Evolutionary conservation across 1,284 basidiomycete species (phyloP), one percentile per base, ranked within the genome.

Genomic region (Hemileia vastatrix): DNA sequence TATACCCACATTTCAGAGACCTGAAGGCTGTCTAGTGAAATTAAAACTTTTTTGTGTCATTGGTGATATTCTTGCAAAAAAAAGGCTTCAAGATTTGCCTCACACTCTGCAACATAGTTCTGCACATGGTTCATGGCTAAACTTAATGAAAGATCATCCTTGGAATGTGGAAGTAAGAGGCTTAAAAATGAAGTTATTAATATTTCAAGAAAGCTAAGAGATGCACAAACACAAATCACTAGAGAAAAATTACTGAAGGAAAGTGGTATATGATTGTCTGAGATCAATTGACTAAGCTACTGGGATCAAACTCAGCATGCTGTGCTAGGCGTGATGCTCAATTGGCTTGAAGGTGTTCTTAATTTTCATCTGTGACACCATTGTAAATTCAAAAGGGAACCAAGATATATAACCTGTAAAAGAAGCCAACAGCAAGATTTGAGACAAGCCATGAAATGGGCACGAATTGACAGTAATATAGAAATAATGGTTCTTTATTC

Each of bases 201-300:
- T 8, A n/a, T 47, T 3, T 27, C 47, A 8, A 4, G 6, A 3
- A 13, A 33, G 11, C 50, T 47, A 40, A 58, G 40, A 27, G 33
- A 11, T 8, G 57, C 45, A 1, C 44, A 31, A 13, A 49, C 33
- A 9, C 32, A 3, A 18, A 32, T 4, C 19, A 32, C 31, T 6
- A 36, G 50, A 58, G 32, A 33, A 2, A 48, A 50, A 15, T 4
- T 58, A n/a, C n/a, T 58, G 27, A 50, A 43, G 9, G 32, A 50
- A 11, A 50, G 31, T 6, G 56, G 56, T 19, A 47, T 58, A 4
- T n/a, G 56, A 33, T 58, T 45, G 56, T 58, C 56, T 13, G 56
- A 58, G 43, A 36, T 58, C 6, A 58, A 49, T 23, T 47, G 47
- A 3, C 33, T 58, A 4, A 6, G 3, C 4, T 58, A 58, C 19